Conservation (phyloP, 2,329 filamentous ascomycete species). For the Pseudonectria foliicola region DNA sequence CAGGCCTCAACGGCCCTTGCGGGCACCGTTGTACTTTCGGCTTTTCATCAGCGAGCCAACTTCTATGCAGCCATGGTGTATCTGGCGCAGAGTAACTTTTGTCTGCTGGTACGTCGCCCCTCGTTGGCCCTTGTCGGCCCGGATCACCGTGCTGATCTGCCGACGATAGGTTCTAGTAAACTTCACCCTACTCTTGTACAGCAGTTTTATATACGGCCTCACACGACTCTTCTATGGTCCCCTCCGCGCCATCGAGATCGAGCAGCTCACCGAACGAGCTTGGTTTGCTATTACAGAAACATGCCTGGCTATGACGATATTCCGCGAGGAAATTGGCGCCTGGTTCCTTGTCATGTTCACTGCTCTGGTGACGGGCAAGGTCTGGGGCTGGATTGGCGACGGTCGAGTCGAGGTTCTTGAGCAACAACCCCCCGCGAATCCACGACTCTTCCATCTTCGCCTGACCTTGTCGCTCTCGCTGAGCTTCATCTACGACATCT, state of each 20-base stretch:
- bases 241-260: conserved; percentile 87
- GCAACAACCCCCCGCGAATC: conserved; percentile 88
- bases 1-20: conserved; percentile 79
- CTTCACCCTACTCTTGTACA: conserved; percentile 73
- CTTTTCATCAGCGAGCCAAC: conserved; percentile 90
- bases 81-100: conserved; percentile 91
- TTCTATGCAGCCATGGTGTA: conserved; percentile 99
- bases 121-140: neutral
- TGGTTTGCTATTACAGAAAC: conserved; percentile 99
- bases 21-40: conserved; percentile 75
- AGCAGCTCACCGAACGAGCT: conserved; percentile 93
- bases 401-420: conserved; percentile 90
- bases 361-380: conserved; percentile 82
- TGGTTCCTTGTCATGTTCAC: conserved; percentile 98
- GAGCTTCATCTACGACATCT: conserved; percentile 72
- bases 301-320: conserved; percentile 95
- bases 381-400: conserved; percentile 98
- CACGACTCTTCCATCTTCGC: conserved; percentile 77
- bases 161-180: conserved; percentile 74
- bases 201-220: conserved; percentile 74
- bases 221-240: conserved; percentile 87
- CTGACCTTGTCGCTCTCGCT: conserved; percentile 71
- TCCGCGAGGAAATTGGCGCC: conserved; percentile 86
- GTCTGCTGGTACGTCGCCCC: conserved; percentile 63
- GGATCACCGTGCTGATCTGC: conserved; percentile 6